phyloP scores from a whole-genome alignment of 2,329 filamentous ascomycete genomes.

The Hypoxylon sp. region DNA sequence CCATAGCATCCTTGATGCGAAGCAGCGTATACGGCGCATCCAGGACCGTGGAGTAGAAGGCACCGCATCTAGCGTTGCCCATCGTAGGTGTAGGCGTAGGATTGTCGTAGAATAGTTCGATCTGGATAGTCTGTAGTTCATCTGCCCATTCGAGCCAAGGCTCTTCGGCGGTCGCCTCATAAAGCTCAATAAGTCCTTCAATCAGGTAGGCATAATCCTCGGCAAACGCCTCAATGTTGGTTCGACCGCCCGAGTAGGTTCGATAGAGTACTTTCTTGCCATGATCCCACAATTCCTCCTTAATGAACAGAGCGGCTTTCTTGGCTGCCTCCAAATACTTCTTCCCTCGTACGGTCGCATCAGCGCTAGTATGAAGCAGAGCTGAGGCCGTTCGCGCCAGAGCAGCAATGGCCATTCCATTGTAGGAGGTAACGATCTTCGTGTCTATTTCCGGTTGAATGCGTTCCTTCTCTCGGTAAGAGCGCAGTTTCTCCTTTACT shows the following conservation, averaged over 20 bases:
- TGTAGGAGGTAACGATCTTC: constrained; percentile 89
- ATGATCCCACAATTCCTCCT: constrained; percentile 77
- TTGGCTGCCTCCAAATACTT: constrained; percentile 75
- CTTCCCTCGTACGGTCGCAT: constrained; percentile 65
- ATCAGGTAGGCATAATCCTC: constrained; percentile 96
- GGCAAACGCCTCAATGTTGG: constrained; percentile 79
- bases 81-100: constrained; percentile 51
- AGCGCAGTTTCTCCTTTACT: constrained; percentile 75
- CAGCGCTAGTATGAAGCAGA: constrained; percentile 69
- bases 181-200: constrained; percentile 84
- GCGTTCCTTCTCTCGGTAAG: constrained; percentile 79
- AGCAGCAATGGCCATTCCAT: constrained; percentile 86
- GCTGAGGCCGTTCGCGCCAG: constrained; percentile 81
- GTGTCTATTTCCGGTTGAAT: constrained; percentile 84
- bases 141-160: constrained; percentile 84
- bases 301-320: constrained; percentile 79
- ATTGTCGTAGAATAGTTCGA: constrained; percentile 80
- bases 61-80: constrained; percentile 62
- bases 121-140: constrained; percentile 80
- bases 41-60: constrained; percentile 78
- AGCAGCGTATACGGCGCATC: constrained; percentile 79
- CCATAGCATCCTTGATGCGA: constrained; percentile 94
- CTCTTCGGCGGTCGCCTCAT: constrained; percentile 83
- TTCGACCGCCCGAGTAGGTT: constrained; percentile 76
- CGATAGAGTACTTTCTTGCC: constrained; percentile 74